Conservation (phyloP, 768 basidiomycete genomes). For the Lentinula sp. region DNA sequence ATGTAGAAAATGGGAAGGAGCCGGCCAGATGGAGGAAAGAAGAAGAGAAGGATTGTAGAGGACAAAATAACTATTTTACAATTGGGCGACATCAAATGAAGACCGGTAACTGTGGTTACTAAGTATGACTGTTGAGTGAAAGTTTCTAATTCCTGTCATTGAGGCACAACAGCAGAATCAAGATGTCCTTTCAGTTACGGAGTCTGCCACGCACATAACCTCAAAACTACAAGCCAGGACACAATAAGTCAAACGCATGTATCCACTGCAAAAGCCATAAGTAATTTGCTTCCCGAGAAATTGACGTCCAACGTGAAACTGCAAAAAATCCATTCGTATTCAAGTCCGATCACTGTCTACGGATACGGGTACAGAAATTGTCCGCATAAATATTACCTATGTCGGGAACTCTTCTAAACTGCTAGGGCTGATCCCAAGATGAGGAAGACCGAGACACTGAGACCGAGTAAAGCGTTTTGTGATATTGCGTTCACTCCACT, state of each 20-base stretch:
- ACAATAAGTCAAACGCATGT: too few relatives aligned
- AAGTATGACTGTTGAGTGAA: neutral
- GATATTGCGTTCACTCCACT: neutral
- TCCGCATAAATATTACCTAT: too few relatives aligned
- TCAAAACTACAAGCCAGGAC: too few relatives aligned
- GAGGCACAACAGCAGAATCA: too few relatives aligned
- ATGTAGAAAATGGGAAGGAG: neutral
- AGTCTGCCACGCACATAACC: too few relatives aligned
- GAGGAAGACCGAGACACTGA: slow-evolving; percentile 21
- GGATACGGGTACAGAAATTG: slow-evolving; percentile 12
- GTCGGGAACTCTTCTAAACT: slow-evolving; percentile 2
- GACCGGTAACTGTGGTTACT: neutral
- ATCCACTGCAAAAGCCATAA: too few relatives aligned
- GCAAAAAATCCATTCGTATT: too few relatives aligned
- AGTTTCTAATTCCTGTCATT: too few relatives aligned
- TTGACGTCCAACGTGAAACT: too few relatives aligned
- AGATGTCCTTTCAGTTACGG: too few relatives aligned
- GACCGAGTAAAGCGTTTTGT: slow-evolving; percentile 9
- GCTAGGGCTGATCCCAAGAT: slow-evolving; percentile 27
- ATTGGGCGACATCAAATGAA: neutral
- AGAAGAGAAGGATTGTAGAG: neutral
- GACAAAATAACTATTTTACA: neutral
- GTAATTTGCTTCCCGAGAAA: too few relatives aligned
- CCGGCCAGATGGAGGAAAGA: neutral
- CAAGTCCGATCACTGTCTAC: too few relatives aligned